These are phyloP conservation scores for Mycena epipterygia DNA, from an alignment of 768 basidiomycete genomes.

Conservation along the genomic window DNA sequence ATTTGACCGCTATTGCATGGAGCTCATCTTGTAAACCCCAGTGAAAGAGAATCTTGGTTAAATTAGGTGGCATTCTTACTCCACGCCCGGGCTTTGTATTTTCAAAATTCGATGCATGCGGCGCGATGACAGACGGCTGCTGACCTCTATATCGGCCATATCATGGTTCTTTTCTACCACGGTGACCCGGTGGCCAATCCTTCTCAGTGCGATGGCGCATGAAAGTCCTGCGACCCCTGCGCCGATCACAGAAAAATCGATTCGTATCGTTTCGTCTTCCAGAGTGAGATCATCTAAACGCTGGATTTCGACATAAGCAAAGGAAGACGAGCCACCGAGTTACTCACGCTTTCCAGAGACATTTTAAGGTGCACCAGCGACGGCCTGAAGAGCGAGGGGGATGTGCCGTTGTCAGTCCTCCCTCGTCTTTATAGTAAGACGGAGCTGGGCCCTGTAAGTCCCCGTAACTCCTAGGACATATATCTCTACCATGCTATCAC, in stretches of 20 bases:
- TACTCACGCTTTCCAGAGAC: no score
- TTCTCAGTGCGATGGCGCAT: constrained; percentile 12
- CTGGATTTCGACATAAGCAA: background rate
- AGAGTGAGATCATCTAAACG: background rate
- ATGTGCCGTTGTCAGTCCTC: no score
- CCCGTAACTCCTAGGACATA: no score
- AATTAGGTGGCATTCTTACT: constrained; percentile 17
- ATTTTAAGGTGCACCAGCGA: no score
- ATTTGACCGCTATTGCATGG: constrained; percentile 18
- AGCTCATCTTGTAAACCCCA: constrained; percentile 15
- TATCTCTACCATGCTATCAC: no score
- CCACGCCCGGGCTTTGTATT: constrained; percentile 3
- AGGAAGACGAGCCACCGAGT: background rate
- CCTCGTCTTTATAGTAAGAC: no score
- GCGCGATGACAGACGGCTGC: background rate
- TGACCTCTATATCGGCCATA: background rate
- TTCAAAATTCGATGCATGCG: no score
- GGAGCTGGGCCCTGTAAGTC: no score
- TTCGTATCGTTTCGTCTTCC: background rate
- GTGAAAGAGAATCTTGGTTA: constrained; percentile 15
- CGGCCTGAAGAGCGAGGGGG: no score
- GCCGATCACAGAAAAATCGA: constrained; percentile 11
- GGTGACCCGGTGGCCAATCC: constrained; percentile 18
- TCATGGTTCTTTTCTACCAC: background rate
- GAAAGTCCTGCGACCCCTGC: constrained; percentile 16